Conservation (phyloP, 2,329 filamentous ascomycete species). For the Trichoderma hamatum region DNA sequence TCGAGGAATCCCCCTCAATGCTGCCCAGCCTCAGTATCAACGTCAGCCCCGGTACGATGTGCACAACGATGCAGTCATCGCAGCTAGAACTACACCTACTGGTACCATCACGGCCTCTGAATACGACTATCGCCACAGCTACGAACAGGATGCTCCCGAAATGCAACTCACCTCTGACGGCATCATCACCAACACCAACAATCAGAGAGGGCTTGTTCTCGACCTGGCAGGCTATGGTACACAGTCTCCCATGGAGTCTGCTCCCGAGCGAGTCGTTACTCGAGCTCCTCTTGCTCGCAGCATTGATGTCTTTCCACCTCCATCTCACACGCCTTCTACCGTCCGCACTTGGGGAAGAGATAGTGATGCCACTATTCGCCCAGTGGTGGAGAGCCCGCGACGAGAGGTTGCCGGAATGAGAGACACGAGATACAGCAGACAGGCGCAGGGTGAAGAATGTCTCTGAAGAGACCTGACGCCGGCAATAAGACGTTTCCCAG, state of each 20-base stretch:
- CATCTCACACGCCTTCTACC: background rate
- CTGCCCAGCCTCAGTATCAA: background rate
- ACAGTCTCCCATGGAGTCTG: background rate
- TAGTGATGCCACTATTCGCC: conserved; percentile 1
- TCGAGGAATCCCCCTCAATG: background rate
- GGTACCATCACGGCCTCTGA: background rate
- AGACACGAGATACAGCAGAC: background rate
- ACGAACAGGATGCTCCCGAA: background rate
- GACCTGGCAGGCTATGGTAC: background rate
- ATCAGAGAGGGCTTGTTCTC: background rate
- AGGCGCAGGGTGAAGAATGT: background rate
- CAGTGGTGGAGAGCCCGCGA: conserved; percentile 4
- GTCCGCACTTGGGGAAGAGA: conserved; percentile 14
- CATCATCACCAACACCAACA: background rate
- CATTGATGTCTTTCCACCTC: background rate
- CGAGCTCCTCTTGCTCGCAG: background rate
- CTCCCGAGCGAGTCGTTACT: background rate
- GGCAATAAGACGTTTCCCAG: too few species aligned
- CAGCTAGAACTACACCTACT: background rate
- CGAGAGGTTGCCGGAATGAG: background rate
- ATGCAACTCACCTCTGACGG: background rate
- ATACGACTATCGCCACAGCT: background rate
- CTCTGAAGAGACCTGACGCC: background rate
- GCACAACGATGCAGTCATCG: background rate
- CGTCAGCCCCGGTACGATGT: background rate